phyloP scores from a whole-genome alignment of 805 yeast species.

The Metschnikowia baotianmanensis region DNA sequence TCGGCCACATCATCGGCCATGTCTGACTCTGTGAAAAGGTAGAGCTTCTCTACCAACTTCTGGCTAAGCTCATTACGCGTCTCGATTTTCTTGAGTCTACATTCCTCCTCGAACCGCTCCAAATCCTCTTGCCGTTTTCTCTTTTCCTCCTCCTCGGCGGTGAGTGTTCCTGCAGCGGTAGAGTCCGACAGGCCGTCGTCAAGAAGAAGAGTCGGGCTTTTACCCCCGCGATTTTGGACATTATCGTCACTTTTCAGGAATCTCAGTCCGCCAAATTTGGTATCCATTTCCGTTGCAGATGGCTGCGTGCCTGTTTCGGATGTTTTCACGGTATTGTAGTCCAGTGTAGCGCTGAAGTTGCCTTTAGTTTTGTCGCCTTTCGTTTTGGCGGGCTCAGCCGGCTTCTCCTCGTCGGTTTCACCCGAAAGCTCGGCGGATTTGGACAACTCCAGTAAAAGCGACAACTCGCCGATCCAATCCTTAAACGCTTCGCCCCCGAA shows the following conservation, averaged over 20 bases:
- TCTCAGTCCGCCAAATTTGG: too few relatives aligned
- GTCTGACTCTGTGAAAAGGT: constrained; percentile 44
- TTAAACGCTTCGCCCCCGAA: constrained; percentile 90
- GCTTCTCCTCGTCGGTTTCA: constrained; percentile 26
- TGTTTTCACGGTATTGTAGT: background rate
- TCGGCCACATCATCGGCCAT: constrained; percentile 42
- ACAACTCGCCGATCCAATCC: constrained; percentile 49
- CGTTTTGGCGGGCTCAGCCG: background rate
- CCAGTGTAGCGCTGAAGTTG: background rate
- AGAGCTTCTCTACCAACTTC: constrained; percentile 48
- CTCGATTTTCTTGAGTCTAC: constrained; percentile 61
- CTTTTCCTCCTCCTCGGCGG: constrained; percentile 42
- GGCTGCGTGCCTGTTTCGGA: too few relatives aligned
- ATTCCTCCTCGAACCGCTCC: constrained; percentile 75
- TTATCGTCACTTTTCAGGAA: too few relatives aligned
- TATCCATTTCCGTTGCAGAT: too few relatives aligned
- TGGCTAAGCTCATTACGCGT: constrained; percentile 60
- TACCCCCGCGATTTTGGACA: background rate
- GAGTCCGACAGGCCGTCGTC: constrained; percentile 14
- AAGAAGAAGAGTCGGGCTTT: constrained; percentile 14
- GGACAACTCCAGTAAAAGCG: constrained; percentile 43
- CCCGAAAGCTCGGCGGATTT: constrained; percentile 44
- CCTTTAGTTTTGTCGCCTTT: background rate
- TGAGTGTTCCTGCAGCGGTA: constrained; percentile 11
- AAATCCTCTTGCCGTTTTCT: constrained; percentile 48